These are phyloP conservation scores for Ceriops decandra DNA, from an alignment of 345 rosid genomes.

Conservation along the genomic window DNA sequence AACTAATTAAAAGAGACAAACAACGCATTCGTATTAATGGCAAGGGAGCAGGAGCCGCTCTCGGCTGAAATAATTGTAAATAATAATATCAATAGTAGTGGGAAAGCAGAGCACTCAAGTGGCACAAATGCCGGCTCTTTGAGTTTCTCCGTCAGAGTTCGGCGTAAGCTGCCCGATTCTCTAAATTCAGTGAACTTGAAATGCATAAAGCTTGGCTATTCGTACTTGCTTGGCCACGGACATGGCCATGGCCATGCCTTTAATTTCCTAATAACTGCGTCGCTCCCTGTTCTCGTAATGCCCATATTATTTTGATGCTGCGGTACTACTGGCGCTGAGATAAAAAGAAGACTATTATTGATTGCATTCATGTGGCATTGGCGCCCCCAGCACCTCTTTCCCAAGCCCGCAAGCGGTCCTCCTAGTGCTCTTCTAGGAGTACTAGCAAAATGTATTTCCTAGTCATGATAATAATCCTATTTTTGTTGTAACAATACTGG, in stretches of 20 bases:
- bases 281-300: constrained; percentile 26
- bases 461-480: too few species aligned
- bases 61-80: constrained; percentile 39
- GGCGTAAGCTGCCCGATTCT: constrained; percentile 47
- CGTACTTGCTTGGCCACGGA: constrained; percentile 38
- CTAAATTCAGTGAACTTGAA: constrained; percentile 51
- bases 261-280: constrained; percentile 27
- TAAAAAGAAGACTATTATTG: constrained; percentile 26
- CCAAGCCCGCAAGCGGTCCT: too few species aligned
- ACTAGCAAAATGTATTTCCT: too few species aligned
- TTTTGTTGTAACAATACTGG: too few species aligned
- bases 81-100: constrained; percentile 12
- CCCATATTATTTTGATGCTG: constrained; percentile 15
- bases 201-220: constrained; percentile 59
- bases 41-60: constrained; percentile 20
- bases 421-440: too few species aligned
- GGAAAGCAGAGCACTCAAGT: constrained; percentile 34
- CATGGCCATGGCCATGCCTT: constrained; percentile 20
- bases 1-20: too few species aligned
- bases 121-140: constrained; percentile 39
- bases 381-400: too few species aligned
- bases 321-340: constrained; percentile 6
- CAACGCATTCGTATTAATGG: constrained; percentile 19
- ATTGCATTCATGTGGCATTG: constrained; percentile 22
- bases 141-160: constrained; percentile 40